Conservation (phyloP, 2,329 filamentous ascomycete species). For the Penicillium sp. region DNA sequence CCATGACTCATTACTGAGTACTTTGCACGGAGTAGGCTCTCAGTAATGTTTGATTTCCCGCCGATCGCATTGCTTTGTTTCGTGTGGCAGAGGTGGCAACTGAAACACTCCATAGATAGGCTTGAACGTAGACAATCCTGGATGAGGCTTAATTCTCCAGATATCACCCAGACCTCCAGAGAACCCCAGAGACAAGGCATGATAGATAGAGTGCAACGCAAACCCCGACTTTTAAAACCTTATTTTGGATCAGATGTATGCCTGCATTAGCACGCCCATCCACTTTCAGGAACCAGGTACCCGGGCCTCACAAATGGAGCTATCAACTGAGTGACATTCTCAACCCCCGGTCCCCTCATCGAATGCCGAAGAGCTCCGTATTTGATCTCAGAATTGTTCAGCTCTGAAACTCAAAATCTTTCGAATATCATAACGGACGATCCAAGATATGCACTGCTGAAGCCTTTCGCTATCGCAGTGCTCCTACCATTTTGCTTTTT, state of each 20-base stretch:
- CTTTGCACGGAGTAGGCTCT: background rate
- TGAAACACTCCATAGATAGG: background rate
- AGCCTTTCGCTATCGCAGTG: background rate
- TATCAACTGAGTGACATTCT: slow-evolving; percentile 18
- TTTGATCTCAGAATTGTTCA: background rate
- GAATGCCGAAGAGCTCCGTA: background rate
- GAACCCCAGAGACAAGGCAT: background rate
- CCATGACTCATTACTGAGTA: background rate
- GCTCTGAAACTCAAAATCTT: background rate
- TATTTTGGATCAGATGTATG: slow-evolving; percentile 7
- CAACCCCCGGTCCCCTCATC: slow-evolving; percentile 10
- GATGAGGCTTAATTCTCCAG: background rate
- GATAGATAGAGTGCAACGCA: background rate
- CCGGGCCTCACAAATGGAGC: slow-evolving; percentile 5
- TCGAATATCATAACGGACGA: too few species aligned
- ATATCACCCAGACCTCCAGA: background rate
- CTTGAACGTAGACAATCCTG: background rate
- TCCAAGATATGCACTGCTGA: background rate
- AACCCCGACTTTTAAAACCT: slow-evolving; percentile 8
- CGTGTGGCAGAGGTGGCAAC: background rate
- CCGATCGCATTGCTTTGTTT: slow-evolving; percentile 5
- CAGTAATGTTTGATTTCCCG: background rate
- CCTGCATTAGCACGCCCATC: slow-evolving; percentile 15
- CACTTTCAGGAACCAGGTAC: slow-evolving; percentile 7
- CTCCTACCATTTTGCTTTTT: background rate